These are phyloP conservation scores for Tolypocladium pustulatum DNA, from an alignment of 2,329 filamentous ascomycete genomes.

Conservation along the genomic window DNA sequence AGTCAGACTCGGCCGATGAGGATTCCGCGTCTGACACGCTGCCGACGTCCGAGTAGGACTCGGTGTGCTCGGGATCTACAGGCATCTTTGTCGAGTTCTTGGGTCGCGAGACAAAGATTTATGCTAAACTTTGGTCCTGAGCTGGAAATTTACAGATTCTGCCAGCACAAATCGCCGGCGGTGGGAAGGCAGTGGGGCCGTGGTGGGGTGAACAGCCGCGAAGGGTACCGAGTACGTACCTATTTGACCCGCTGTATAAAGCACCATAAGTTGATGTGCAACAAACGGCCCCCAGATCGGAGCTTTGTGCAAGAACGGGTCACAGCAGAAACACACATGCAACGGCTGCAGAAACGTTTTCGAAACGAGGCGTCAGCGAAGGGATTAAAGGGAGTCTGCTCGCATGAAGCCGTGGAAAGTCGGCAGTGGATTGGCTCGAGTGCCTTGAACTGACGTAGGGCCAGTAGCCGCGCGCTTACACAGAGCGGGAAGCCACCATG, in stretches of 20 bases:
- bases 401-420: neutral
- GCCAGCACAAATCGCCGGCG: neutral
- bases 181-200: neutral
- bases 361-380: neutral
- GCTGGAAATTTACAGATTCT: neutral
- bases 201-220: neutral
- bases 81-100: neutral
- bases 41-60: neutral
- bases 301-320: neutral
- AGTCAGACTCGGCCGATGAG: slow-evolving; percentile 34
- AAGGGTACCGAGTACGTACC: neutral
- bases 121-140: neutral
- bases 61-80: neutral
- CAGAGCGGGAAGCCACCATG: neutral
- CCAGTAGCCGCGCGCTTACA: slow-evolving; percentile 7
- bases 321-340: neutral
- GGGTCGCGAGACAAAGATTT: neutral
- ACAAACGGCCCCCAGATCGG: neutral
- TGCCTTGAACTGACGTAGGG: neutral
- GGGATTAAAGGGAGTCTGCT: neutral
- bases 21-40: neutral
- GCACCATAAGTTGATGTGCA: no score
- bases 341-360: neutral
- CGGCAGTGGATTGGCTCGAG: no score
- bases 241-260: no score